phyloP scores from a whole-genome alignment of 2,329 filamentous ascomycete genomes.

The Amesomyces nigricolor region DNA sequence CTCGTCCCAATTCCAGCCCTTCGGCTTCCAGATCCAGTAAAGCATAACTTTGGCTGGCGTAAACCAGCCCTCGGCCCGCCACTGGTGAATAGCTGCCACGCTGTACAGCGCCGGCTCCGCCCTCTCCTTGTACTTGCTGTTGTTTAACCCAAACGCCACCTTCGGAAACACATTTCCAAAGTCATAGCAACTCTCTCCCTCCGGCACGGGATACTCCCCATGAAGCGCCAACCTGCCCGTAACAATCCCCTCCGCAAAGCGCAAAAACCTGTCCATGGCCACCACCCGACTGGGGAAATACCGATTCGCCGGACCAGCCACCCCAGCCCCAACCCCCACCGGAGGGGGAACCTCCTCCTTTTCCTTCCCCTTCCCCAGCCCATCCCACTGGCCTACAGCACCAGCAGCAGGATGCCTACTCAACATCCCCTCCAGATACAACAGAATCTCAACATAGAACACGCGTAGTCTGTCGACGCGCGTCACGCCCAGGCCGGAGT shows the following conservation, averaged over 20 bases:
- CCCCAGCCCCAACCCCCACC: no score
- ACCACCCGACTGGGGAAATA: neutral
- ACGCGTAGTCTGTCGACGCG: neutral
- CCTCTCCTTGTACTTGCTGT: neutral
- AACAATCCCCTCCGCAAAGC: neutral
- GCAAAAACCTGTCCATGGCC: neutral
- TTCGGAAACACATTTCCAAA: neutral
- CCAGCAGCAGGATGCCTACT: neutral
- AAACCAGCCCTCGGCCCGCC: neutral
- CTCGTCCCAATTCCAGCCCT: neutral
- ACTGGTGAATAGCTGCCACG: no score
- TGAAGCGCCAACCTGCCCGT: neutral
- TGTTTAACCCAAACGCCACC: neutral
- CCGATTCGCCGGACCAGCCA: no score
- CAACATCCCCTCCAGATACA: neutral
- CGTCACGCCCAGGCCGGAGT: neutral
- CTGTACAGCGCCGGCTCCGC: neutral
- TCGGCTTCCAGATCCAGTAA: neutral
- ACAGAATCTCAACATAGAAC: neutral
- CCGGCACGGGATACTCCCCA: neutral
- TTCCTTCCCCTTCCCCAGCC: no score
- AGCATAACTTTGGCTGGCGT: neutral
- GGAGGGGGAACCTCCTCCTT: no score
- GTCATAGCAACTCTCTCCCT: neutral
- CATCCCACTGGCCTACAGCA: no score